A percentile compares a stretch with the other conserved stretches of the same genome.
Evolutionary conservation across 768 basidiomycete species (phyloP).

Genomic region (Russula griseocarnosa): DNA sequence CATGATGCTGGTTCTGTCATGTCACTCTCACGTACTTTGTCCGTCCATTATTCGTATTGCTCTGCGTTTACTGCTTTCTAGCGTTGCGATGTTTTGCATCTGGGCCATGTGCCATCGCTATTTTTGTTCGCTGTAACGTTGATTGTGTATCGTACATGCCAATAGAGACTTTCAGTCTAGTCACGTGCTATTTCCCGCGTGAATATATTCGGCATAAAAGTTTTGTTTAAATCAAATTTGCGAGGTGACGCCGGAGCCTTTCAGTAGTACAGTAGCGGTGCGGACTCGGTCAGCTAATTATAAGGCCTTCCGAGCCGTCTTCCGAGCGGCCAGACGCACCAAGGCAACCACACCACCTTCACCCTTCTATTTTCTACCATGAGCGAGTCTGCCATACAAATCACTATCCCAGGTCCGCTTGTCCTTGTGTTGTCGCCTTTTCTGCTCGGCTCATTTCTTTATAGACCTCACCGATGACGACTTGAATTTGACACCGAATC

Average conservation of each 20-base stretch:
- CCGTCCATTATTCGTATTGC: conserved; percentile 27
- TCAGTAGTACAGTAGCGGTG: no score
- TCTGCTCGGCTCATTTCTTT: conserved; percentile 16
- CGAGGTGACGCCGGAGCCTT: neutral
- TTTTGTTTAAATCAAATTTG: neutral
- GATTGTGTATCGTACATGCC: conserved; percentile 21
- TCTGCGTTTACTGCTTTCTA: conserved; percentile 28
- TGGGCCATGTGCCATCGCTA: conserved; percentile 12
- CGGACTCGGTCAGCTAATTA: neutral
- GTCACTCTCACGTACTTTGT: conserved; percentile 22
- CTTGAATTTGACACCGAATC: conserved; percentile 53
- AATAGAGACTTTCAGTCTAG: neutral
- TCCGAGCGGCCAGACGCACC: neutral
- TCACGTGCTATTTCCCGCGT: conserved; percentile 12
- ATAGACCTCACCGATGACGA: conserved; percentile 81
- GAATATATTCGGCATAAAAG: neutral
- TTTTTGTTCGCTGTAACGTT: conserved; percentile 20
- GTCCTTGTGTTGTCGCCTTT: conserved; percentile 14
- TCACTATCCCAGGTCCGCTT: conserved; percentile 44
- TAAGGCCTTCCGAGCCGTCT: neutral
- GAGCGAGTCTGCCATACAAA: conserved; percentile 42
- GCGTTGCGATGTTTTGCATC: conserved; percentile 22
- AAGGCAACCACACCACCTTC: neutral
- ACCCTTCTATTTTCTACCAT: conserved; percentile 24
- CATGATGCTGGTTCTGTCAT: conserved; percentile 29